Conservation (phyloP, 495 filamentous ascomycete species). For the Astrocystis sublimbata region DNA sequence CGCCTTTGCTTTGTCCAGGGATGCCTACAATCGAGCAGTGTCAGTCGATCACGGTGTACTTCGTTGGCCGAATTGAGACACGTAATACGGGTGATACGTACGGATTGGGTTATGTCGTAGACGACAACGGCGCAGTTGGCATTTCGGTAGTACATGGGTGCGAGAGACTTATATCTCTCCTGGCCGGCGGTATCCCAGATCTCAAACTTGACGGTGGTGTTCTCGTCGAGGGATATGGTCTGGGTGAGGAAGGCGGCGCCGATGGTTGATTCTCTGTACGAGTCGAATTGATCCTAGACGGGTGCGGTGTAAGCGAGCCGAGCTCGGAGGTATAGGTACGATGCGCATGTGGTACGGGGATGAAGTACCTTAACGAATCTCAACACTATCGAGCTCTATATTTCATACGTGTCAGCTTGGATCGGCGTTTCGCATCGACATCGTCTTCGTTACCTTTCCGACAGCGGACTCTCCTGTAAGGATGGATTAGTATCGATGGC, state of each 20-base stretch:
- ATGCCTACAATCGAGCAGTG: constrained; percentile 59
- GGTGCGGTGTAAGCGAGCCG: constrained; percentile 10
- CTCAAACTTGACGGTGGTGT: constrained; percentile 98
- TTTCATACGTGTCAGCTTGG: constrained; percentile 38
- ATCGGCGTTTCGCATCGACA: not conserved
- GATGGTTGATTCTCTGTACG: constrained; percentile 98
- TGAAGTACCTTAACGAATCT: constrained; percentile 89
- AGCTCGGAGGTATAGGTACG: not conserved
- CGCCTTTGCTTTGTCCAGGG: constrained; percentile 95
- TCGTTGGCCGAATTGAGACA: constrained; percentile 2
- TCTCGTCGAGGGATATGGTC: constrained; percentile 95
- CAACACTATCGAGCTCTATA: constrained; percentile 91
- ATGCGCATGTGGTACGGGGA: not conserved
- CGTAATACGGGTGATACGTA: too few species aligned
- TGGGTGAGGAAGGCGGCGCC: constrained; percentile 98
- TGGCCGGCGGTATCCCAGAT: constrained; percentile 99
- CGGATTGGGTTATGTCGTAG: constrained; percentile 98
- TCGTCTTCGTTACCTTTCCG: constrained; percentile 70
- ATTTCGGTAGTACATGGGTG: constrained; percentile 99
- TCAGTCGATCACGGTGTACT: constrained; percentile 16
- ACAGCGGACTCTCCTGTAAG: constrained; percentile 95
- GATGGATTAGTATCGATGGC: constrained; percentile 40
- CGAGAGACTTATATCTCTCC: constrained; percentile 96
- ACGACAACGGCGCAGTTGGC: constrained; percentile 99
- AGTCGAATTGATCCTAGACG: constrained; percentile 95